Evolutionary conservation across 768 basidiomycete genomes (phyloP).

Genomic region (Albatrellus ellisii): DNA sequence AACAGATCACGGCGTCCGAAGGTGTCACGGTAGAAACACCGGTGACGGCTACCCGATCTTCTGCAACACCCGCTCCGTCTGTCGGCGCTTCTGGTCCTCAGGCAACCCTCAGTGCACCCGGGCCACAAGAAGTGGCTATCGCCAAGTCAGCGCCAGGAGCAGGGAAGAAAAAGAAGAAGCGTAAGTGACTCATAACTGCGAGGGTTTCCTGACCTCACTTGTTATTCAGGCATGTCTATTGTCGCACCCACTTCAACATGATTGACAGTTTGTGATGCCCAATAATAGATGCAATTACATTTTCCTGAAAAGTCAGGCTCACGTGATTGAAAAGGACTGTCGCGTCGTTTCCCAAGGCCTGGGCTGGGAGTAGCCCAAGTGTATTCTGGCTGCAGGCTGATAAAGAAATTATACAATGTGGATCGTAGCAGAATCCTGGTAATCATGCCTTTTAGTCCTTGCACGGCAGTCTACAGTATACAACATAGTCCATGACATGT

Average conservation of each 20-base stretch:
- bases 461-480: not conserved
- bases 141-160: constrained; percentile 35
- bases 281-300: no score
- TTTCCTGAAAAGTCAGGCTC: no score
- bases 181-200: constrained; percentile 26
- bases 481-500: not conserved
- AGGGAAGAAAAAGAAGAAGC: constrained; percentile 68
- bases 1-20: constrained; percentile 21
- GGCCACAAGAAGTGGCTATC: constrained; percentile 30
- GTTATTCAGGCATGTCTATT: constrained; percentile 1
- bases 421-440: no score
- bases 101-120: constrained; percentile 21
- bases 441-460: no score
- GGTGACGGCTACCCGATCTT: constrained; percentile 19
- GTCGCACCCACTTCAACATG: not conserved
- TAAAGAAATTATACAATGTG: no score
- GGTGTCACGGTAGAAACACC: constrained; percentile 17
- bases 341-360: no score
- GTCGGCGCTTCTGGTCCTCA: constrained; percentile 21
- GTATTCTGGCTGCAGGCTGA: no score
- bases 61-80: constrained; percentile 22
- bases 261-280: not conserved
- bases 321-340: no score
- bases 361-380: no score
- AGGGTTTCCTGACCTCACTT: not conserved